Evolutionary conservation across 1,139 yeast genomes (phyloP).

Genomic region (Scheffersomyces segobiensis): DNA sequence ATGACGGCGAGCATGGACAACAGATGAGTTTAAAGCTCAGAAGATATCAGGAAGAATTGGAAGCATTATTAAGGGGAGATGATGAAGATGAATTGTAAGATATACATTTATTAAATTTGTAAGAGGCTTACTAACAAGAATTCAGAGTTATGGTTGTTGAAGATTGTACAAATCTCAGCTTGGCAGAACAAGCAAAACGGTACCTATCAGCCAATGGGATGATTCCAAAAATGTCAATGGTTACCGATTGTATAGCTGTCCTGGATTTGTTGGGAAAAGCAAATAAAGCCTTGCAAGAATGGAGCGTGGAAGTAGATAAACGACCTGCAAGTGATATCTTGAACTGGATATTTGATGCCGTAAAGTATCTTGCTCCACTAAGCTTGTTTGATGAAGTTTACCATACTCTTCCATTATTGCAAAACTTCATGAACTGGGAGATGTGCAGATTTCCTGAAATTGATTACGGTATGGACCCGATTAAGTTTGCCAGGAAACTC

Average conservation of each 20-base stretch:
- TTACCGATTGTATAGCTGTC: conserved; percentile 5
- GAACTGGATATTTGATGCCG: conserved; percentile 13
- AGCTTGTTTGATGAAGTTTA: conserved; percentile 17
- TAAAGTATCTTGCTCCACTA: conserved; percentile 21
- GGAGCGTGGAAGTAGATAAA: neutral
- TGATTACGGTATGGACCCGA: conserved; percentile 13
- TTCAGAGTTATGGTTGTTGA: neutral
- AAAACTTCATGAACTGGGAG: conserved; percentile 11
- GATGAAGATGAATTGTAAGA: conserved; percentile 3
- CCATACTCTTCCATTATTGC: neutral
- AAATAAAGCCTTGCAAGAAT: neutral
- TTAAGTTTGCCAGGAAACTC: conserved; percentile 12
- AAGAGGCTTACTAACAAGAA: neutral
- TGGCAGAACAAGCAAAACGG: conserved; percentile 17
- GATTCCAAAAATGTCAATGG: conserved; percentile 7
- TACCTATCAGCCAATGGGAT: conserved; percentile 11
- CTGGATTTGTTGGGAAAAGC: conserved; percentile 1
- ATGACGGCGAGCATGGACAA: neutral
- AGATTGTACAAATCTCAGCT: neutral
- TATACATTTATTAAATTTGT: neutral
- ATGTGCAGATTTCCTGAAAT: conserved; percentile 15
- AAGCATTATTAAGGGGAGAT: neutral
- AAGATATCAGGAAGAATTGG: neutral
- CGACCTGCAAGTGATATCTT: conserved; percentile 3
- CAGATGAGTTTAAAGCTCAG: too few species aligned